These are phyloP conservation scores for Emmonsiellopsis sp. DNA, from an alignment of 2,329 filamentous ascomycete genomes.

Conservation along the genomic window DNA sequence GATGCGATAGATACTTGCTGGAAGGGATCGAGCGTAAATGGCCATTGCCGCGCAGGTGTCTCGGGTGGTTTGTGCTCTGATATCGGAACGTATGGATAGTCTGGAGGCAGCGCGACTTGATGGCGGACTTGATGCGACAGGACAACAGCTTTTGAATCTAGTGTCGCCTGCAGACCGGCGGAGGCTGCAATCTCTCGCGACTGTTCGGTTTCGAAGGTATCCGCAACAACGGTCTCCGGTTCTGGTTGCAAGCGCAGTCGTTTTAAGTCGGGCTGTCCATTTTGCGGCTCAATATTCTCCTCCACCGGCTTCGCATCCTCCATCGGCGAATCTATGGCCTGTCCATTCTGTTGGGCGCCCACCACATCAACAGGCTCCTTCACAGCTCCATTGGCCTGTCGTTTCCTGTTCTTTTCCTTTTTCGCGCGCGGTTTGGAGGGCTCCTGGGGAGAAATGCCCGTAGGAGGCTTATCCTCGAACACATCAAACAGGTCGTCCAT, in stretches of 20 bases:
- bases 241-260: slow-evolving; percentile 47
- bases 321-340: slow-evolving; percentile 17
- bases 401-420: slow-evolving; percentile 68
- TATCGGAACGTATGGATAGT: slow-evolving; percentile 91
- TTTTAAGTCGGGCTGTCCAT: slow-evolving; percentile 36
- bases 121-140: slow-evolving; percentile 97
- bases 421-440: slow-evolving; percentile 28
- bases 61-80: slow-evolving; percentile 87
- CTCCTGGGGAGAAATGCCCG: slow-evolving; percentile 24
- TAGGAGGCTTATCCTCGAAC: slow-evolving; percentile 59
- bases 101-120: slow-evolving; percentile 87
- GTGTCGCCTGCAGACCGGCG: slow-evolving; percentile 54
- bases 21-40: slow-evolving; percentile 93
- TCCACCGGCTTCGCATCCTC: slow-evolving; percentile 10
- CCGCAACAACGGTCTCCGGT: slow-evolving; percentile 73
- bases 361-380: slow-evolving; percentile 34
- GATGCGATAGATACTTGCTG: slow-evolving; percentile 90
- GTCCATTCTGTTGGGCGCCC: slow-evolving; percentile 19
- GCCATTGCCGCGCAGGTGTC: slow-evolving; percentile 72
- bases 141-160: slow-evolving; percentile 57
- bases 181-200: slow-evolving; percentile 81
- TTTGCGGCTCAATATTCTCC: slow-evolving; percentile 7
- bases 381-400: slow-evolving; percentile 70
- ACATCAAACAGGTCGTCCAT: slow-evolving; percentile 80
- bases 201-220: slow-evolving; percentile 90